Conservation (phyloP, 495 filamentous ascomycete genomes). For the Penicillium longicatenatum region DNA sequence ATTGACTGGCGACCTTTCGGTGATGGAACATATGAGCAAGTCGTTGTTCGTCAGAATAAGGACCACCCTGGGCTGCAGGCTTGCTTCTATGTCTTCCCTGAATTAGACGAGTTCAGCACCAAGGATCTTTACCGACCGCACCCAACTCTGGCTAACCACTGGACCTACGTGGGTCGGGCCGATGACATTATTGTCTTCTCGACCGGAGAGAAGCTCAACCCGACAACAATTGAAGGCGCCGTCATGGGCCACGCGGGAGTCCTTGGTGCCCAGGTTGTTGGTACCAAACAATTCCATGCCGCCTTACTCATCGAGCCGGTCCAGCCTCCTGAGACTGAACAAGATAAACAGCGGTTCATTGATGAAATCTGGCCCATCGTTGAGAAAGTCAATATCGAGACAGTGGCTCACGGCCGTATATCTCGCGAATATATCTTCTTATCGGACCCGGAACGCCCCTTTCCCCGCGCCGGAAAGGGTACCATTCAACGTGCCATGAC, state of each 20-base stretch:
- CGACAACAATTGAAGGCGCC: conserved; percentile 52
- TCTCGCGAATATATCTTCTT: conserved; percentile 32
- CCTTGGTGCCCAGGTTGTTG: conserved; percentile 51
- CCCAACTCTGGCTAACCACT: conserved; percentile 47
- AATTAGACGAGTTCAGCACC: conserved; percentile 49
- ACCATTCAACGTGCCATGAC: conserved; percentile 52
- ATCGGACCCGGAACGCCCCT: conserved; percentile 49
- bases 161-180: conserved; percentile 52
- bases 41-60: conserved; percentile 28
- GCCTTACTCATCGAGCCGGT: conserved; percentile 53
- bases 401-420: conserved; percentile 44
- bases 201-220: conserved; percentile 67
- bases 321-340: not conserved
- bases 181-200: conserved; percentile 67
- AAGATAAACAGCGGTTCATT: conserved; percentile 21
- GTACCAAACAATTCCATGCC: conserved; percentile 52
- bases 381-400: conserved; percentile 45
- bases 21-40: conserved; percentile 43
- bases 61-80: conserved; percentile 21
- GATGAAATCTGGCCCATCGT: conserved; percentile 46
- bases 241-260: conserved; percentile 48
- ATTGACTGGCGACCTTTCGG: conserved; percentile 21
- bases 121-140: conserved; percentile 59
- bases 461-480: conserved; percentile 56
- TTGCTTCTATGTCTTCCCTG: conserved; percentile 33